Percentiles rank a stretch among this genome's conserved stretches.
phyloP scores from a whole-genome alignment of 345 rosid genomes.

The Euphorbia peplus region DNA sequence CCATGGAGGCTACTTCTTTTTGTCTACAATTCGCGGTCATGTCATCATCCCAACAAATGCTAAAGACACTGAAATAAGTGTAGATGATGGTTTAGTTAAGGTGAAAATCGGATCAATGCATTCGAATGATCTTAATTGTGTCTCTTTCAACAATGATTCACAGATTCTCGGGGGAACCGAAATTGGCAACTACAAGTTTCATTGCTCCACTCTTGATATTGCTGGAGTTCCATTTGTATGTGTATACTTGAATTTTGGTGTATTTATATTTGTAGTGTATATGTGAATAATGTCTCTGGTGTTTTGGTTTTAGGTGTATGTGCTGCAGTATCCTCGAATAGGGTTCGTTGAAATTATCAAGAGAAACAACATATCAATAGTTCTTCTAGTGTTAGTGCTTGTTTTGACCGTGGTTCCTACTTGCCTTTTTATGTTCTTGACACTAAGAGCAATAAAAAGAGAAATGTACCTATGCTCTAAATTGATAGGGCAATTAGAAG shows the following conservation, averaged over 20 bases:
- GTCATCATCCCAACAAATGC: slow-evolving; percentile 22
- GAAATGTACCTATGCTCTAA: slow-evolving; percentile 42
- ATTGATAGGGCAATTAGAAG: slow-evolving; percentile 39
- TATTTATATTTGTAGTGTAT: neutral
- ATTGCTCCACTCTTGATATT: slow-evolving; percentile 33
- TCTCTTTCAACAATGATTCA: neutral
- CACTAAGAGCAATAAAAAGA: slow-evolving; percentile 38
- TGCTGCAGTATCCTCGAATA: slow-evolving; percentile 22
- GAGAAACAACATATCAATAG: slow-evolving; percentile 12
- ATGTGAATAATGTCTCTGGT: neutral
- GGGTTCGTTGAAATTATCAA: slow-evolving; percentile 16
- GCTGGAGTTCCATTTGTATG: slow-evolving; percentile 37
- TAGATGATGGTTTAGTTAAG: slow-evolving; percentile 9
- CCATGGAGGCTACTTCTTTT: slow-evolving; percentile 33
- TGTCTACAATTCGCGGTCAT: slow-evolving; percentile 27
- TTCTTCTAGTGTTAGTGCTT: slow-evolving; percentile 24
- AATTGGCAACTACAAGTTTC: slow-evolving; percentile 21
- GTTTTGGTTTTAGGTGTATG: slow-evolving; percentile 26
- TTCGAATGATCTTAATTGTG: neutral
- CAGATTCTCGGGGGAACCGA: slow-evolving; percentile 5
- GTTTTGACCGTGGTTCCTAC: slow-evolving; percentile 14
- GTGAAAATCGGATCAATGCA: neutral
- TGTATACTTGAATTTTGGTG: no score
- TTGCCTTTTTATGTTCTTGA: slow-evolving; percentile 24
- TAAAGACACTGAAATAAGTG: slow-evolving; percentile 11